Evolutionary conservation across 805 yeast species (phyloP).

Genomic region (Barnettozyma wickerhamii): DNA sequence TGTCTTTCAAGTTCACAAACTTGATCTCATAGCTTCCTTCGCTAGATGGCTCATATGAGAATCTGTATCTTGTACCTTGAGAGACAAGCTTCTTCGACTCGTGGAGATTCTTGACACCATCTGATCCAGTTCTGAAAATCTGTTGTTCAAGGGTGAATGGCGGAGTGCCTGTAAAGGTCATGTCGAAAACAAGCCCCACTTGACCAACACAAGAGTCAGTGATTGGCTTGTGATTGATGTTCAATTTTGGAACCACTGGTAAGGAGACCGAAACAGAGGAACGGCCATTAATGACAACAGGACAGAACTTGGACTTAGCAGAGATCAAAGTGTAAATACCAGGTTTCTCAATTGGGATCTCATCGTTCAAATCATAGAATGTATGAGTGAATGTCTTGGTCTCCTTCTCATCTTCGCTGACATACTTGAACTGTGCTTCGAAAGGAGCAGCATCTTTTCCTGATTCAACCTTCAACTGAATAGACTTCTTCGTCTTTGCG

Average conservation of each 20-base stretch:
- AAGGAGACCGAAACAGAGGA: slow-evolving; percentile 50
- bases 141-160: slow-evolving; percentile 70
- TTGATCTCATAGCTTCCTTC: slow-evolving; percentile 82
- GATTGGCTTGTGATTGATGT: slow-evolving; percentile 45
- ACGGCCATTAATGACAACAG: slow-evolving; percentile 57
- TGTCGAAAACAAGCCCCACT: slow-evolving; percentile 74
- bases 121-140: slow-evolving; percentile 48
- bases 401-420: slow-evolving; percentile 25
- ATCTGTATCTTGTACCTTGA: slow-evolving; percentile 44
- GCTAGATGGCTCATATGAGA: slow-evolving; percentile 67
- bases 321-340: slow-evolving; percentile 61
- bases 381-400: slow-evolving; percentile 18
- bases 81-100: slow-evolving; percentile 35
- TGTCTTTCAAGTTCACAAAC: slow-evolving; percentile 61
- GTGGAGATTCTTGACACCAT: slow-evolving; percentile 26
- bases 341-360: slow-evolving; percentile 43
- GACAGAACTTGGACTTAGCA: slow-evolving; percentile 59
- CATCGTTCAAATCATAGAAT: slow-evolving; percentile 27
- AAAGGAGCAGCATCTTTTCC: slow-evolving; percentile 30
- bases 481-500: slow-evolving; percentile 35
- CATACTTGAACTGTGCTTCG: slow-evolving; percentile 29
- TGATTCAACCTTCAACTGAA: slow-evolving; percentile 30
- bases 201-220: slow-evolving; percentile 90
- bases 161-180: slow-evolving; percentile 68
- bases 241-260: slow-evolving; percentile 50